Base-by-base conservation (phyloP, 768 basidiomycete genomes). In the Baorangia bicolor region DNA sequence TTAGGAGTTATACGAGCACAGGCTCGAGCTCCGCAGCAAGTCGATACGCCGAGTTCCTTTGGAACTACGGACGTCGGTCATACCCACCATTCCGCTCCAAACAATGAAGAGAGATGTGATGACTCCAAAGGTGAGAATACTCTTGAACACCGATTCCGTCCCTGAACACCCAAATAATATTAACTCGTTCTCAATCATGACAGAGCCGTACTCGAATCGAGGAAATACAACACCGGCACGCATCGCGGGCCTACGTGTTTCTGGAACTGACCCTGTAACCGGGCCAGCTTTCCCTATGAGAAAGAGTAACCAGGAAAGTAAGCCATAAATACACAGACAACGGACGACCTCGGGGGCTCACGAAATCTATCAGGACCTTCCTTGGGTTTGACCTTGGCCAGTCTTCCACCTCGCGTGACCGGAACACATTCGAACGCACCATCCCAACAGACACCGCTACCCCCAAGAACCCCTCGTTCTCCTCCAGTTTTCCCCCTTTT, bases 1-100 rank as follows among this genome's bases (percentile, higher is more conserved):
- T 86, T 91, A 14, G 75, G 77, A 10, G 77, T 79, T 3, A 82
- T 89, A 53, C 77, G 78, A 23, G 73, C 69, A 50, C 51, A 57
- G 25, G 18, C 41, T 10, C 51, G 54, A 21, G 18, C 41, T 10
- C 49, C 27, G 8, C 69, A 71, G 9, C 73, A 74, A 49, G 38
- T 64, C 25, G 49, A 54, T 13, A 11, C 38, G 23, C 46, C 51
- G 21, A 41, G 28, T 41, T 53, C 33, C 14, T 28, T 52, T 31
- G 49, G 42, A 5, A 16, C 49, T 21, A 27, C 57, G 3, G 46
- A 56, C 28, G 38, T 40, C 8, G 37, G 53, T 49, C 50, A 41
- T n/a, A 25, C 28, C 33, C 47, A 44, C 12, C n/a, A 37, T 5
- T 20, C 35, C 6, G 21, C 16, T 28, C 42, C 39, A n/a, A 53